Evolutionary conservation across 345 rosid genomes (phyloP).

Genomic region (Durio zibethinus): DNA sequence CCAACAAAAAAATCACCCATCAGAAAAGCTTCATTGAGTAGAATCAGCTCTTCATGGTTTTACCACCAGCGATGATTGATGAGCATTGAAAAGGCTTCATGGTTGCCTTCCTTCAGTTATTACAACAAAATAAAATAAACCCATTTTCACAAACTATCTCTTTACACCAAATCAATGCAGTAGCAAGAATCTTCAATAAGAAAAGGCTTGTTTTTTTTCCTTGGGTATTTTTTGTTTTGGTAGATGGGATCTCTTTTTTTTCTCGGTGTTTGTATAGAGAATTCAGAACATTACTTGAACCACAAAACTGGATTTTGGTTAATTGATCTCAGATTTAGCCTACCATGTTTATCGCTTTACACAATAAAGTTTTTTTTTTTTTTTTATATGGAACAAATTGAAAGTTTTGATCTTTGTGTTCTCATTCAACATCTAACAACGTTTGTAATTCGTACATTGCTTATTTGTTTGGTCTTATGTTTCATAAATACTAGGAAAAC

Average conservation of each 20-base stretch:
- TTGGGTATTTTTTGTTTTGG: neutral
- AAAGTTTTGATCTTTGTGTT: neutral
- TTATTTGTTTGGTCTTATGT: neutral
- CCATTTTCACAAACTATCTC: neutral
- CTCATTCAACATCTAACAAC: neutral
- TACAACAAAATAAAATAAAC: neutral
- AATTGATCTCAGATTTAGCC: slow-evolving; percentile 6
- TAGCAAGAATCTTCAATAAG: neutral
- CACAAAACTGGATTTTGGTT: neutral
- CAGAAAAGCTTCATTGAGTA: neutral
- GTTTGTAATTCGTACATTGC: neutral
- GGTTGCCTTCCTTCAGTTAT: neutral
- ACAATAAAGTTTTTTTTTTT: no score
- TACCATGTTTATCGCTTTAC: neutral
- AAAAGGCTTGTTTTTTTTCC: neutral
- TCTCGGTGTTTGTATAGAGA: neutral
- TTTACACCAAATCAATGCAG: neutral
- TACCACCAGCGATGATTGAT: neutral
- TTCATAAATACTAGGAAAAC: slow-evolving; percentile 6
- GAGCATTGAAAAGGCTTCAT: neutral
- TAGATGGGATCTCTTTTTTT: neutral
- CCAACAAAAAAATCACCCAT: neutral
- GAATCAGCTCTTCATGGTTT: neutral
- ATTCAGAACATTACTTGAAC: neutral
- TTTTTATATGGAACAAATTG: no score